These are phyloP conservation scores for Ceratocystis cacaofunesta DNA, from an alignment of 2,329 filamentous ascomycete genomes.

Conservation along the genomic window DNA sequence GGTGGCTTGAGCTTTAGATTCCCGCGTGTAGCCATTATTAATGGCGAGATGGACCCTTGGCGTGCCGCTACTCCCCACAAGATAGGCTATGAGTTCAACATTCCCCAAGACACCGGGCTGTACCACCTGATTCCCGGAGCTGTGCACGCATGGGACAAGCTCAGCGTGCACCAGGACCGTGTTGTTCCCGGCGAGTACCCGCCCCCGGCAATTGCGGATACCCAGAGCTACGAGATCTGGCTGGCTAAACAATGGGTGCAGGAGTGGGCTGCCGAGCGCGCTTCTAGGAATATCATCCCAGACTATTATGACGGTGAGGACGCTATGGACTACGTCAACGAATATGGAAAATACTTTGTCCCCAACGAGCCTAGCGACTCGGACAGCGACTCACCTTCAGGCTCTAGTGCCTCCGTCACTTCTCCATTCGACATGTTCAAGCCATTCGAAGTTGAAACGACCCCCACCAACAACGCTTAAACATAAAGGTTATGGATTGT, in stretches of 20 bases:
- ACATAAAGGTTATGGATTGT: no score
- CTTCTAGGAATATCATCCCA: background rate
- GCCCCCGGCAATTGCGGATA: constrained; percentile 40
- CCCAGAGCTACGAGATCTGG: constrained; percentile 41
- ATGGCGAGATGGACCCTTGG: constrained; percentile 71
- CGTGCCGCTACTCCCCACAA: constrained; percentile 57
- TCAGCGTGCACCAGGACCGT: constrained; percentile 49
- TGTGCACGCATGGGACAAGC: constrained; percentile 72
- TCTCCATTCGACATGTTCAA: no score
- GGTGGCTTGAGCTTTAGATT: constrained; percentile 61
- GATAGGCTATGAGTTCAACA: constrained; percentile 40
- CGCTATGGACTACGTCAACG: no score
- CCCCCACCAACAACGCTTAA: no score
- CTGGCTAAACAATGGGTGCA: constrained; percentile 55
- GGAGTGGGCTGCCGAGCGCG: constrained; percentile 34
- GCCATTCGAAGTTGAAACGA: no score
- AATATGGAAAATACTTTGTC: no score
- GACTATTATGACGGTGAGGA: background rate
- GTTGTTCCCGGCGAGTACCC: constrained; percentile 40
- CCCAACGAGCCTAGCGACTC: no score
- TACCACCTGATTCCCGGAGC: constrained; percentile 59
- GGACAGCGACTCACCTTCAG: no score
- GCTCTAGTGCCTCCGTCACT: no score
- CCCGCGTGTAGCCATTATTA: constrained; percentile 60
- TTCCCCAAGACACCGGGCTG: constrained; percentile 49